These are phyloP conservation scores for Ganoderma meredithae DNA, from an alignment of 1,284 basidiomycete species.

Conservation along the genomic window DNA sequence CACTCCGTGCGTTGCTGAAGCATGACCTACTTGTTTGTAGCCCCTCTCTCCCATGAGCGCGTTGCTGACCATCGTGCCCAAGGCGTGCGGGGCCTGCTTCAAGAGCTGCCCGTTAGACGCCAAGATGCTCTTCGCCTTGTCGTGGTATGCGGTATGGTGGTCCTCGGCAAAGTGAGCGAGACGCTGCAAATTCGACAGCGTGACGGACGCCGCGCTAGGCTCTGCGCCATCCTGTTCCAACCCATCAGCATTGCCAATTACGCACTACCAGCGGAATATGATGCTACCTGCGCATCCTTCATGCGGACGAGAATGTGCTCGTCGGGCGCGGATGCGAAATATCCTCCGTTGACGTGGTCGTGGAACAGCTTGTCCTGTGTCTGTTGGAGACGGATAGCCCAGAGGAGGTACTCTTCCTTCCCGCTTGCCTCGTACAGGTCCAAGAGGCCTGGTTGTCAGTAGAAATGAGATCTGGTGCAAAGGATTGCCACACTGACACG, in stretches of 20 bases:
- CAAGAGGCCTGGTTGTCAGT: conserved; percentile 33
- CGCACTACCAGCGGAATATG: not conserved
- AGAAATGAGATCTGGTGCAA: not conserved
- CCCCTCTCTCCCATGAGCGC: conserved; percentile 34
- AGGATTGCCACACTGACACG: not conserved
- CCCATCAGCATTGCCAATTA: not conserved
- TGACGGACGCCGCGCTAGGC: conserved; percentile 49
- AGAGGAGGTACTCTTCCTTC: conserved; percentile 43
- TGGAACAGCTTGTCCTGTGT: conserved; percentile 53
- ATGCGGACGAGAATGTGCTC: conserved; percentile 49
- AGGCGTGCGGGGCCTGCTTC: conserved; percentile 34
- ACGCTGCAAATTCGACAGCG: conserved; percentile 48
- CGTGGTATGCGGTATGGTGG: conserved; percentile 38
- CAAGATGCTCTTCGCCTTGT: conserved; percentile 42
- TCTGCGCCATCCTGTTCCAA: conserved; percentile 50
- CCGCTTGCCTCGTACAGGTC: conserved; percentile 51
- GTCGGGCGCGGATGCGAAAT: conserved; percentile 50
- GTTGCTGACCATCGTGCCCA: conserved; percentile 38
- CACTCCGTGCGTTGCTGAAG: no score
- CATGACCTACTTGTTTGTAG: conserved; percentile 35
- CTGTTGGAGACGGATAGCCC: conserved; percentile 47
- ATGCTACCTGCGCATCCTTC: conserved; percentile 47
- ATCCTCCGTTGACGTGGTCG: conserved; percentile 49
- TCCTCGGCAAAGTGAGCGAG: conserved; percentile 46
- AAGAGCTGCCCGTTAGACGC: conserved; percentile 37